A percentile compares a stretch with the other conserved stretches of the same genome.
Conservation (phyloP, 225 moss, liverwort and hornwort species). For the Marchantia polymorpha region DNA sequence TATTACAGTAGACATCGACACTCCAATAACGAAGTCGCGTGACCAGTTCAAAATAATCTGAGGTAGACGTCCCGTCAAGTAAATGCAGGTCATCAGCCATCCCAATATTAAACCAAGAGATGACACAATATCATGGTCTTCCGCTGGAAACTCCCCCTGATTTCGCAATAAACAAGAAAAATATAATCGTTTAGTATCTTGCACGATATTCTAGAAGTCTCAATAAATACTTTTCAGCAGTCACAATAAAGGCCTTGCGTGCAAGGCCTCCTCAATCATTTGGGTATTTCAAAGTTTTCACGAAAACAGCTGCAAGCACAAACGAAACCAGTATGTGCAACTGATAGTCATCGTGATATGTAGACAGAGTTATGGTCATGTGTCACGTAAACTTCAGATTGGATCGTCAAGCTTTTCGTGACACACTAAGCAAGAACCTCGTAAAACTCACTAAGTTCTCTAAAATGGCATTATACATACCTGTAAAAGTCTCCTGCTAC, state of each 20-base stretch:
- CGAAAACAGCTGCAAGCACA: no score
- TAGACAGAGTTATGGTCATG: no score
- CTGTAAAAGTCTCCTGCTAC: constrained; percentile 33
- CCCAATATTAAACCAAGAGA: constrained; percentile 41
- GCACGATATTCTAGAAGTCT: background rate
- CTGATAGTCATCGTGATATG: background rate
- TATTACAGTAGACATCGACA: constrained; percentile 31
- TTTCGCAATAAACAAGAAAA: background rate
- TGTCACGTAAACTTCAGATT: no score
- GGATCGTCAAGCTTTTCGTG: background rate
- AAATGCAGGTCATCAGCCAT: constrained; percentile 46
- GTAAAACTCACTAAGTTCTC: background rate
- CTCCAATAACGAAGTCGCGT: constrained; percentile 41
- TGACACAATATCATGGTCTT: constrained; percentile 19
- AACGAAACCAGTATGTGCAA: background rate
- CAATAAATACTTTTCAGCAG: background rate
- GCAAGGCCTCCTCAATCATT: background rate
- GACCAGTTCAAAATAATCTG: constrained; percentile 45
- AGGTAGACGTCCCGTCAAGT: constrained; percentile 46
- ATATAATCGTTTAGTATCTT: background rate
- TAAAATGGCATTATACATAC: constrained; percentile 6
- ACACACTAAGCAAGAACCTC: background rate
- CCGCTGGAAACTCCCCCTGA: background rate
- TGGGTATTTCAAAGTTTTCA: no score
- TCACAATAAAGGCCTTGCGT: background rate